Base-by-base conservation (phyloP, 2,329 filamentous ascomycete species). In the Sporothrix mexicana region DNA sequence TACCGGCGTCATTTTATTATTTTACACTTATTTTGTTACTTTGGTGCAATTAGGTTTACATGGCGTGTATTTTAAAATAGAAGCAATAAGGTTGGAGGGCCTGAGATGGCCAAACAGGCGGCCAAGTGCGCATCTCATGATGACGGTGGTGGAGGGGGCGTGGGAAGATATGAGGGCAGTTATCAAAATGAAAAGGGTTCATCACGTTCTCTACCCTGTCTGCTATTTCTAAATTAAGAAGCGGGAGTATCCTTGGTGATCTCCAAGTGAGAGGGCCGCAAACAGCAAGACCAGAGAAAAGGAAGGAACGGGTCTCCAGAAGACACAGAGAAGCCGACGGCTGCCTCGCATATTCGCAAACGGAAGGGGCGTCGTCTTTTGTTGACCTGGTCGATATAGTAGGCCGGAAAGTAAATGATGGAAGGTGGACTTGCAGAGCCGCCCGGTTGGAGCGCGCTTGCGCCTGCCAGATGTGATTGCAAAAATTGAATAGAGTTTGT, bases 171-270 rank as follows among this genome's bases (percentile, higher is more conserved):
- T 55, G n/a, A 23, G 23, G 20, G 7, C 20, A 17, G 8, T 36
- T 7, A 25, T 55, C 30, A 43, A 20, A 7, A 69, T 30, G 51
- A n/a, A 4, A 15, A 25, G 8, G 20, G 23, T 53, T 20, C 1
- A 3, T 45, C 62, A 49, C 15, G 13, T 51, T 13, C 12, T 36
- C n/a, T 20, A 25, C 41, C 20, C 30, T 36, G 30, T 45, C 17
- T 17, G 10, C n/a, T 43, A n/a, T 43, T 71, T 43, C 47, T 67
- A 72, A 49, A 55, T 66, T 23, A 64, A 72, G 70, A 4, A 72
- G 70, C 70, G 70, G 70, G 70, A 72, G n/a, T 72, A 57, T 45
- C 70, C 59, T 72, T 41, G 53, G 20, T 41, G 67, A 69, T 57
- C 67, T 9, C 12, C 43, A 25, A 51, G 49, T 15, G 47, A 25